phyloP scores from a whole-genome alignment of 495 filamentous ascomycete species.

The Penicillium cinerascens region DNA sequence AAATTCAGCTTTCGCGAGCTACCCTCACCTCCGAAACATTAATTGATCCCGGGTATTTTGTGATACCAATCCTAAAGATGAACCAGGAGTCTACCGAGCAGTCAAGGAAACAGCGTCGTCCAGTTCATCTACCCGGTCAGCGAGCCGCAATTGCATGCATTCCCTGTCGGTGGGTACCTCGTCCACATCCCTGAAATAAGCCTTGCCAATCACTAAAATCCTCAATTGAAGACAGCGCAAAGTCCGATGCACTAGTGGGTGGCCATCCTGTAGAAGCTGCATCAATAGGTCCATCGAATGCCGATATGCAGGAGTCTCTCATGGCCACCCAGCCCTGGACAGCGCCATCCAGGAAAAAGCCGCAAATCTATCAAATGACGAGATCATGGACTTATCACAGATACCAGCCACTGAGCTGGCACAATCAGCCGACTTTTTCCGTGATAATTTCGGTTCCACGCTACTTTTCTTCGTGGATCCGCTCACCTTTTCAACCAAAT shows the following conservation, averaged over 20 bases:
- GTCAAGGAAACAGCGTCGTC: background rate
- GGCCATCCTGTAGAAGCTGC: background rate
- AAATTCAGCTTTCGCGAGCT: background rate
- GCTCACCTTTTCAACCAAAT: background rate
- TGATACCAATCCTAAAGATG: background rate
- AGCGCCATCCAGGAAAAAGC: background rate
- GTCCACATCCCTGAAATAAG: background rate
- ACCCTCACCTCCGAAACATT: background rate
- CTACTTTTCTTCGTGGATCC: conserved; percentile 2
- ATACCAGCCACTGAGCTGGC: background rate
- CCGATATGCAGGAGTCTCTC: background rate
- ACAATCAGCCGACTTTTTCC: background rate
- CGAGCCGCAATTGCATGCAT: conserved; percentile 2
- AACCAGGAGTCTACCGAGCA: background rate
- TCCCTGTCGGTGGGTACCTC: background rate
- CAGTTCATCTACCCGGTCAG: background rate
- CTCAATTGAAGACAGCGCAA: background rate
- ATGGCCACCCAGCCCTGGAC: background rate
- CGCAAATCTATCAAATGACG: background rate
- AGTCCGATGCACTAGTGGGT: conserved; percentile 1
- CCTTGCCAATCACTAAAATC: background rate
- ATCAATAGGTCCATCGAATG: conserved; percentile 1
- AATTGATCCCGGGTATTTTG: background rate
- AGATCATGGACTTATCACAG: background rate
- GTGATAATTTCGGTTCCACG: background rate